Evolutionary conservation across 2,329 filamentous ascomycete genomes (phyloP), one percentile per base, ranked within the genome.

Genomic region (Teratosphaeria gauchensis): DNA sequence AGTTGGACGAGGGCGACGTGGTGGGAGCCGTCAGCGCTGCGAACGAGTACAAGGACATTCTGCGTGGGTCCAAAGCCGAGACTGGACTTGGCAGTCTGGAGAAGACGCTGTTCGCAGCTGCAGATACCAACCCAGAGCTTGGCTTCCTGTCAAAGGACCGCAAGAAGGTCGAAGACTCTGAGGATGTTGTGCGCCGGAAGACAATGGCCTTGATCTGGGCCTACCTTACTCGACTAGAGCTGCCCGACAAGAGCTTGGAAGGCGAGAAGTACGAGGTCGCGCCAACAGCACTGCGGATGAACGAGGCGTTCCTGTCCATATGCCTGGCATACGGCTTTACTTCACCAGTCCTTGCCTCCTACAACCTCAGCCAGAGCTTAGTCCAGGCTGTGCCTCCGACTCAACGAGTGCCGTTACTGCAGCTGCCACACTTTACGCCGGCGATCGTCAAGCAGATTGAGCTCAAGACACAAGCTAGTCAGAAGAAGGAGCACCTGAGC

Each of bases 171-270:
- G 84, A 90, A 69, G 84, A 91, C 64, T 75, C 96, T 60, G 94
- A 97, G 55, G 87, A 88, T 64, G 85, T 87, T 46, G 82, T 84
- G 28, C 86, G 89, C 65, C 83, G 94, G 69, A 97, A 97, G 80
- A 87, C 90, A 7, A 80, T 97, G 52, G 90, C 88, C 55, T 80
- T 99, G 58, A 80, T 99, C 16, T 99, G 95, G 94, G 92, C 94
- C 51, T 97, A 99, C 72, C 83, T 97, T 54, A 90, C 89, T 61
- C 88, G 94, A 53, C 80, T 95, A 58, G 90, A 96, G 68, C 82
- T 99, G 28, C 87, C 88, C 51, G 91, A 96, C 68, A 74, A 82
- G 56, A 80, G 82, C 33, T 80, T 96, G 57, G 87, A 95, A 68
- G 85, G 86, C 71, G 85, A 92, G 73, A 99, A 97, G 77, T 91